A percentile compares a stretch with the other conserved stretches of the same genome.
phyloP scores from a whole-genome alignment of 2,329 filamentous ascomycete species.

The Paecilomyces dactylethromorphus region DNA sequence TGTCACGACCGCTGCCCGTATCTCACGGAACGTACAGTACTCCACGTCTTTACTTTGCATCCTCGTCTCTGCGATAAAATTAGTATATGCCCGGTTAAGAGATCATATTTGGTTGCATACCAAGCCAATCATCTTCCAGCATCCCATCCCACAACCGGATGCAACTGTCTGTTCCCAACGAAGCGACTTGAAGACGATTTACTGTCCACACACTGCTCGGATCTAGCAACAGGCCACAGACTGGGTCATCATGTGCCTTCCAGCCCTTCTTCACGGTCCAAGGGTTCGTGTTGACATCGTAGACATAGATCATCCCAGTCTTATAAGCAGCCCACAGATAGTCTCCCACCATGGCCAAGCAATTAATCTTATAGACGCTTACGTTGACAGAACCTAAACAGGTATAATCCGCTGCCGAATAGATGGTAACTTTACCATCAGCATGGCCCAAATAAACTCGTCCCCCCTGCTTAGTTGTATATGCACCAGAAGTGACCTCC shows the following conservation, averaged over 20 bases:
- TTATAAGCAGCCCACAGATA: constrained; percentile 92
- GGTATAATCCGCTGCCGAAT: constrained; percentile 67
- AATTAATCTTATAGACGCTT: constrained; percentile 92
- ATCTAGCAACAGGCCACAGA: constrained; percentile 72
- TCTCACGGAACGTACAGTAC: constrained; percentile 78
- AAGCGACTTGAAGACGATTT: constrained; percentile 76
- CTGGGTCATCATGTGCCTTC: constrained; percentile 79
- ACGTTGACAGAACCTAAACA: constrained; percentile 78
- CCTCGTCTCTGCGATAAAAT: constrained; percentile 53
- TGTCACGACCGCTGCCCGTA: constrained; percentile 75
- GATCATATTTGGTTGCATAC: constrained; percentile 31
- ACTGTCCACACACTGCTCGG: constrained; percentile 76
- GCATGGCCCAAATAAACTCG: constrained; percentile 84
- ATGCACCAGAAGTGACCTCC: constrained; percentile 79
- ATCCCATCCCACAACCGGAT: constrained; percentile 87
- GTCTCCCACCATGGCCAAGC: constrained; percentile 70
- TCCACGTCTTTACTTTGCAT: constrained; percentile 80
- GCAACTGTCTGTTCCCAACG: constrained; percentile 79
- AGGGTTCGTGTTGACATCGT: constrained; percentile 73
- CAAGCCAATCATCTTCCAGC: constrained; percentile 88
- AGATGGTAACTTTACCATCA: constrained; percentile 93
- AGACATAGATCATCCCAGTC: constrained; percentile 88
- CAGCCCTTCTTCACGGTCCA: constrained; percentile 94
- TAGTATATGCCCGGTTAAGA: constrained; percentile 7
- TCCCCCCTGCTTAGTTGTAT: constrained; percentile 66